These are phyloP conservation scores for Rhizopogon vulgaris DNA, from an alignment of 768 basidiomycete genomes.

Conservation along the genomic window DNA sequence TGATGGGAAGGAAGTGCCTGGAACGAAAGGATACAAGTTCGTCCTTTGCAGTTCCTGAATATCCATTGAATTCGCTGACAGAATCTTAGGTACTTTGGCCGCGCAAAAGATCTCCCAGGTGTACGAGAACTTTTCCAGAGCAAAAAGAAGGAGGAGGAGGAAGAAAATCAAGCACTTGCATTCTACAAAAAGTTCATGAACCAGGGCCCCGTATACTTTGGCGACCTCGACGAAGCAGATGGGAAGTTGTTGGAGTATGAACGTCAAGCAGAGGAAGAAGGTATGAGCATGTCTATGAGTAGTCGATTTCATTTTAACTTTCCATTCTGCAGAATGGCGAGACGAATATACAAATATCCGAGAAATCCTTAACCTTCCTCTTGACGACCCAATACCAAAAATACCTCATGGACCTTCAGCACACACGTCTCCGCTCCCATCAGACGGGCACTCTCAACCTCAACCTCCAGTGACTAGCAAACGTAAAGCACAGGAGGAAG, in stretches of 20 bases:
- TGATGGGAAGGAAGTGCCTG: slow-evolving; percentile 93
- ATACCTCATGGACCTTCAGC: slow-evolving; percentile 33
- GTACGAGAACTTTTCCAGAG: slow-evolving; percentile 92
- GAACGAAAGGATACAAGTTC: slow-evolving; percentile 96
- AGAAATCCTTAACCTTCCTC: slow-evolving; percentile 44
- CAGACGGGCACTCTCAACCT: slow-evolving; percentile 5
- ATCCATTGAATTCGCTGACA: neutral
- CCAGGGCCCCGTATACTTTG: slow-evolving; percentile 85
- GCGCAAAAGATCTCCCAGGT: slow-evolving; percentile 92
- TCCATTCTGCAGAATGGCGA: slow-evolving; percentile 49
- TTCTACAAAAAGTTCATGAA: slow-evolving; percentile 87
- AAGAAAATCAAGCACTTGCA: slow-evolving; percentile 70
- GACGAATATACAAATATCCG: slow-evolving; percentile 52
- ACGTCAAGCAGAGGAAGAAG: slow-evolving; percentile 62
- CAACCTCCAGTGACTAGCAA: neutral
- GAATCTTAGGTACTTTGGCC: slow-evolving; percentile 80
- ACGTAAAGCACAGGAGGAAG: neutral
- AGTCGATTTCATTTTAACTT: neutral
- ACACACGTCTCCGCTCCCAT: slow-evolving; percentile 16
- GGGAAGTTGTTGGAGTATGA: slow-evolving; percentile 69
- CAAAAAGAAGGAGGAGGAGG: slow-evolving; percentile 81
- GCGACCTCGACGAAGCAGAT: slow-evolving; percentile 78
- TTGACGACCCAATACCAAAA: slow-evolving; percentile 45
- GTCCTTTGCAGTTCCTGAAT: slow-evolving; percentile 15
- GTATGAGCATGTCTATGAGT: slow-evolving; percentile 32